Evolutionary conservation across 2,329 filamentous ascomycete genomes (phyloP).

Genomic region (Penicillium sp.): DNA sequence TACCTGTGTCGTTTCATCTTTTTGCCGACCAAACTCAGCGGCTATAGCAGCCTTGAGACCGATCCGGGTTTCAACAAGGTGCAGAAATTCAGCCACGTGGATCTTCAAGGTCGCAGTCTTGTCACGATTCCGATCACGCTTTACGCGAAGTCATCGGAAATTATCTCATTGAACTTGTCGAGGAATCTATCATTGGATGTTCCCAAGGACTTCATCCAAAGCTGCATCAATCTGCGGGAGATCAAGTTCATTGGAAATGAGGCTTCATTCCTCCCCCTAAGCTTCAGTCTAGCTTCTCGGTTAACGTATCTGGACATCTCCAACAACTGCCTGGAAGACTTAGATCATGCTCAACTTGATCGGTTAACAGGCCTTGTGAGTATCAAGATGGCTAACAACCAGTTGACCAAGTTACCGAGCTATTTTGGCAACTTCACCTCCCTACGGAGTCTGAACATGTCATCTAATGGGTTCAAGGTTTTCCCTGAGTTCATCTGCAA

Average conservation of each 20-base stretch:
- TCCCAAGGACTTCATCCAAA: constrained; percentile 93
- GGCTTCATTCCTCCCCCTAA: constrained; percentile 79
- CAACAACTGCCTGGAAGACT: constrained; percentile 85
- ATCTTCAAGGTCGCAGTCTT: constrained; percentile 84
- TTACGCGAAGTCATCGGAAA: constrained; percentile 88
- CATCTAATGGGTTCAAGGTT: constrained; percentile 84
- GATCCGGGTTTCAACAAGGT: constrained; percentile 80
- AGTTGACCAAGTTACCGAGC: constrained; percentile 72
- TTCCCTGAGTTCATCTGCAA: constrained; percentile 86
- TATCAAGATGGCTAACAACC: constrained; percentile 92
- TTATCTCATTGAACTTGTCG: constrained; percentile 91
- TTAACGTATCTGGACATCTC: constrained; percentile 91
- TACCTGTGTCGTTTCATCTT: constrained; percentile 97
- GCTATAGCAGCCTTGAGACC: constrained; percentile 69
- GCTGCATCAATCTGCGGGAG: constrained; percentile 85
- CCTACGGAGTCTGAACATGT: constrained; percentile 83
- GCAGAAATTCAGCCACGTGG: constrained; percentile 91
- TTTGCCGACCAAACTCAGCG: constrained; percentile 82
- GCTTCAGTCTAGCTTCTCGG: constrained; percentile 75
- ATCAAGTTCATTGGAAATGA: constrained; percentile 97
- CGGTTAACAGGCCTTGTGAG: constrained; percentile 76
- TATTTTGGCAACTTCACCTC: constrained; percentile 81
- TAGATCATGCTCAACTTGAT: constrained; percentile 82
- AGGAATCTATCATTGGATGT: constrained; percentile 89
- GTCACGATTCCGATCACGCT: constrained; percentile 93